Base-by-base conservation (phyloP, 345 rosid genomes). In the Citrus reticulata region DNA sequence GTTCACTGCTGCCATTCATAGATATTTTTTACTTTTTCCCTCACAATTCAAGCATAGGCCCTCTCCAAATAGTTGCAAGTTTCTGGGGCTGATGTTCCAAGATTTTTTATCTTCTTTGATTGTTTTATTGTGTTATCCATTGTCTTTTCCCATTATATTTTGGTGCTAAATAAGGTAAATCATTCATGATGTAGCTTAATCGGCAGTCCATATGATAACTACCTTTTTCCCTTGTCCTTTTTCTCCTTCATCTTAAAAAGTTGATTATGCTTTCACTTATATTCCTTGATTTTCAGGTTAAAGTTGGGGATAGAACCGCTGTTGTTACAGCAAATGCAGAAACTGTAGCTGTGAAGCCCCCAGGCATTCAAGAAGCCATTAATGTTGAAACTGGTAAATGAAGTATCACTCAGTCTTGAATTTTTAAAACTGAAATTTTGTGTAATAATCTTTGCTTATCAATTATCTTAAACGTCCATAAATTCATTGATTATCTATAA, bases 291-390 rank as follows among this genome's bases (percentile, higher is more conserved):
- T 81, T 49, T 7, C 85, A 91, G 97, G 98, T 91, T 32, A 91
- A 93, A 87, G 97, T 94, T 80, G 82, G 80, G n/a, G 98, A 94
- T 77, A 91, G 99, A 88, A 90, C 91, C 64, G 91, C 90, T 27
- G 91, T 91, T 83, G 84, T 87, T 65, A 94, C 97, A 32, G 76
- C 93, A 63, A 90, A 88, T 81, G 91, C 91, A 76, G 97, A 96
- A 81, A 96, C 98, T 2, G 79, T 85, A 83, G 97, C 82, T n/a
- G 81, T 94, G 62, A 89, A 32, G 55, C 99, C 99, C n/a, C 81
- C 80, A 74, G 97, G 95, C 73, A 87, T 96, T 81, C 99, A 94
- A 84, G 97, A 94, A 68, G 95, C 91, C 27, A 94, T 96, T 58
- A 82, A 91, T 83, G 82, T 89, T n/a, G 97, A 93, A 86, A 85